phyloP scores from a whole-genome alignment of 345 rosid genomes.

The Moricandia arvensis region DNA sequence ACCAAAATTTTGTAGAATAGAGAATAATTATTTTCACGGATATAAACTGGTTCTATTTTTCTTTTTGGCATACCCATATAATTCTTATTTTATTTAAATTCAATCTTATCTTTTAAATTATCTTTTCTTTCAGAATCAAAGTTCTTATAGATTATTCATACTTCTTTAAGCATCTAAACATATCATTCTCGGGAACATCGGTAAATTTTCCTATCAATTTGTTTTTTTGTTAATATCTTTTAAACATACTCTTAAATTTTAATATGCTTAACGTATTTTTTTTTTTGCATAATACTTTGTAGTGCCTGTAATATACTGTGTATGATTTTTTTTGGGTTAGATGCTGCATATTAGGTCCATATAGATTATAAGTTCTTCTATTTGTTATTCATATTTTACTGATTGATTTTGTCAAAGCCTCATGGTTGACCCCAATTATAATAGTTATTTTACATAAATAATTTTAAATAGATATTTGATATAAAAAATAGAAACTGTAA shows the following conservation, averaged over 20 bases:
- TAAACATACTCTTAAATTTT: too few species aligned
- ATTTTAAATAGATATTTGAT: background rate
- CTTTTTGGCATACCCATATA: background rate
- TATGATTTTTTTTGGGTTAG: background rate
- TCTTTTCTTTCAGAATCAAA: background rate
- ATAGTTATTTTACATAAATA: background rate
- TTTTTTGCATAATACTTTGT: background rate
- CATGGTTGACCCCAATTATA: too few species aligned
- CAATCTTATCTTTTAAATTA: background rate
- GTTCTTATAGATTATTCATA: background rate
- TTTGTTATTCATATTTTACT: background rate
- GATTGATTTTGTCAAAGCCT: background rate
- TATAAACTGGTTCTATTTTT: background rate
- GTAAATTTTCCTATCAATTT: background rate
- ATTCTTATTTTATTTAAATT: background rate
- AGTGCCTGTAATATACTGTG: background rate
- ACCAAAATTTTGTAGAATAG: background rate
- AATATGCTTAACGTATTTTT: background rate
- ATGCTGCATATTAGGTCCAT: background rate
- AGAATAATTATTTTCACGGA: background rate
- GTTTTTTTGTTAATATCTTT: background rate
- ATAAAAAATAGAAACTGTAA: background rate
- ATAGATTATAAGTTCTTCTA: background rate
- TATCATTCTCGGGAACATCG: background rate
- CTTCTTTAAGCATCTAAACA: background rate